phyloP scores from a whole-genome alignment of 2,329 filamentous ascomycete species.

The Teratosphaeria epicoccoides region DNA sequence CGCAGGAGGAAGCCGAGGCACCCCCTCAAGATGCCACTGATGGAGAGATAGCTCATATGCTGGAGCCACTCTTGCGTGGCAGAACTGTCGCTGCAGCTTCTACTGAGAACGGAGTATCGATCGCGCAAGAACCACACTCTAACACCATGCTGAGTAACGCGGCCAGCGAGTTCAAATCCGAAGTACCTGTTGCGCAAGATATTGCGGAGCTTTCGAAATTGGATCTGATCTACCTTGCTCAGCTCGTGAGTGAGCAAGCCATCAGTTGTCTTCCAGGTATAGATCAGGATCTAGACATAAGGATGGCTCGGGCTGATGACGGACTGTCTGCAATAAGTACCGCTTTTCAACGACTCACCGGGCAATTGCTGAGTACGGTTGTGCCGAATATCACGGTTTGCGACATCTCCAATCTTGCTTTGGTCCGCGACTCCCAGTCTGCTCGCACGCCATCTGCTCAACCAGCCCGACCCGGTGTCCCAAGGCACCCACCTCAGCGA shows the following conservation, averaged over 20 bases:
- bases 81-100: neutral
- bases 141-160: neutral
- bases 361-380: constrained; percentile 5
- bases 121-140: neutral
- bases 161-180: no score
- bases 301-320: neutral
- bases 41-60: neutral
- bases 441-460: constrained; percentile 6
- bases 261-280: constrained; percentile 9
- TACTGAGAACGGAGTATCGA: neutral
- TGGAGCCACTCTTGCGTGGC: neutral
- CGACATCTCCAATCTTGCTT: constrained; percentile 19
- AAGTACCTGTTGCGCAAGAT: constrained; percentile 6
- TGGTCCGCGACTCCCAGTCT: constrained; percentile 14
- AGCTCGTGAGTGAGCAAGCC: constrained; percentile 25
- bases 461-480: constrained; percentile 16
- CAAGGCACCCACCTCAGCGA: constrained; percentile 21
- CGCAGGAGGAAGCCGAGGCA: neutral
- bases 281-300: constrained; percentile 1
- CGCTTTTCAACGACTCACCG: constrained; percentile 1
- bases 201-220: constrained; percentile 15
- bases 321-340: neutral
- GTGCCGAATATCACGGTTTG: constrained; percentile 9
- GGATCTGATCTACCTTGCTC: constrained; percentile 25
- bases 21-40: neutral